A percentile compares a stretch with the other conserved stretches of the same genome.
Conservation (phyloP, 441 rosid genomes). For the Adansonia gregorii region DNA sequence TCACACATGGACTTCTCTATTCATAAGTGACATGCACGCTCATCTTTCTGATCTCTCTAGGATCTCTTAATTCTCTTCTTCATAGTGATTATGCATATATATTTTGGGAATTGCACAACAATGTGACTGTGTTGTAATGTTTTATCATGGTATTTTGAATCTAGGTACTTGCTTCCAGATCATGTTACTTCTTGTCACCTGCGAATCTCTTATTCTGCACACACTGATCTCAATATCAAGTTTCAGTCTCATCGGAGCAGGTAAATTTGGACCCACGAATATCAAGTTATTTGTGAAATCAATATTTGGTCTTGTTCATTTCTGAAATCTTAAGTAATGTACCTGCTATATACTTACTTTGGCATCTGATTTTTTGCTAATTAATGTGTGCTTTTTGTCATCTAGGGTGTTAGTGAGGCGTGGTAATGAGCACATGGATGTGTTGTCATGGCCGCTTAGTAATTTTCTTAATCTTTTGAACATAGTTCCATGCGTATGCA, state of each 20-base stretch:
- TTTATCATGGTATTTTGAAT: constrained; percentile 28
- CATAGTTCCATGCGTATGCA: constrained; percentile 27
- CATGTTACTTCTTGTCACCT: constrained; percentile 77
- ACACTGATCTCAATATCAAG: constrained; percentile 95
- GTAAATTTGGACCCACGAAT: constrained; percentile 42
- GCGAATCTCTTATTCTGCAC: constrained; percentile 97
- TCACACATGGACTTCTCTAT: not conserved
- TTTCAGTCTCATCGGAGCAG: constrained; percentile 99
- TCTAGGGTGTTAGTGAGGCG: constrained; percentile 65
- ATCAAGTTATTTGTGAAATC: constrained; percentile 22
- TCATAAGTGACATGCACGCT: not conserved
- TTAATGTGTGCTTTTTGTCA: constrained; percentile 47
- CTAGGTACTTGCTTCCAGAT: constrained; percentile 90
- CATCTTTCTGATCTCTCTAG: not conserved
- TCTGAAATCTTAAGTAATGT: constrained; percentile 18
- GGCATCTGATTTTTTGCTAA: constrained; percentile 41
- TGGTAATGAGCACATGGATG: constrained; percentile 53
- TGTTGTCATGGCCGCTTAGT: constrained; percentile 56
- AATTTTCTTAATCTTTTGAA: constrained; percentile 51
- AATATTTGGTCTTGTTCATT: constrained; percentile 27
- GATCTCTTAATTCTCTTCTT: not conserved
- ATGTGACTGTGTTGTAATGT: constrained; percentile 2
- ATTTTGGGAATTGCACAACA: not conserved
- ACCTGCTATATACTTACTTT: constrained; percentile 24
- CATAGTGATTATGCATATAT: not conserved